A percentile compares a stretch with the other conserved stretches of the same genome.
These are phyloP conservation scores for Calonectria hawksworthii DNA, from an alignment of 2,329 filamentous ascomycete genomes.

Conservation along the genomic window DNA sequence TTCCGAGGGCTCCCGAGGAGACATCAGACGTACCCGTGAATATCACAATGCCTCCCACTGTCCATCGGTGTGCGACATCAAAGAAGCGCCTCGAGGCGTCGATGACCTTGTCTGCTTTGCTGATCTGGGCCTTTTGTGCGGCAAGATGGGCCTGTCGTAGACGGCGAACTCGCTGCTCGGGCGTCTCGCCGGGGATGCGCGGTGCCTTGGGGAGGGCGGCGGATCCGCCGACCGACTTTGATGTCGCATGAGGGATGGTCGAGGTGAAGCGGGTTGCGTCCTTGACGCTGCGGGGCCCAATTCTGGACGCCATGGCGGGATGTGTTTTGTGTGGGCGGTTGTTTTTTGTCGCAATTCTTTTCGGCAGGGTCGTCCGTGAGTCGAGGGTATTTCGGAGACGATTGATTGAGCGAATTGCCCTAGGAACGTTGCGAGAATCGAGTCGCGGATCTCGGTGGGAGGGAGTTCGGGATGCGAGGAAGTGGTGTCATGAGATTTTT, in stretches of 20 bases:
- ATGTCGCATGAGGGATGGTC: slow-evolving; percentile 73
- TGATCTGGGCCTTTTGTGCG: slow-evolving; percentile 72
- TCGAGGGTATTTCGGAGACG: not conserved
- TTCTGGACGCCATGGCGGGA: slow-evolving; percentile 56
- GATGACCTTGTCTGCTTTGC: slow-evolving; percentile 65
- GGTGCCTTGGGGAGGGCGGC: slow-evolving; percentile 45
- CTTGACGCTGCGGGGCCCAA: slow-evolving; percentile 76
- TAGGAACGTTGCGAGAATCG: slow-evolving; percentile 11
- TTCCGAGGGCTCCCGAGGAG: not conserved
- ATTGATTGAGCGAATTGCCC: slow-evolving; percentile 14
- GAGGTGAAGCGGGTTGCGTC: slow-evolving; percentile 81
- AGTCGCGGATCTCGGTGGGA: slow-evolving; percentile 28
- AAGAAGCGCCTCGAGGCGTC: slow-evolving; percentile 64
- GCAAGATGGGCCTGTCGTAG: slow-evolving; percentile 77
- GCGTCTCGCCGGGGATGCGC: slow-evolving; percentile 67
- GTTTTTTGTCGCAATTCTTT: not conserved
- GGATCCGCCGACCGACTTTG: slow-evolving; percentile 64
- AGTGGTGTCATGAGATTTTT: slow-evolving; percentile 57
- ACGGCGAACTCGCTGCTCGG: slow-evolving; percentile 77
- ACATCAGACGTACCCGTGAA: slow-evolving; percentile 65
- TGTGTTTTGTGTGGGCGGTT: slow-evolving; percentile 2
- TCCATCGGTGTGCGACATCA: slow-evolving; percentile 69
- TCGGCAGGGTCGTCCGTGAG: not conserved
- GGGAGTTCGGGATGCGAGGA: slow-evolving; percentile 41
- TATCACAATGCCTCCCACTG: slow-evolving; percentile 67